Percentiles rank a stretch among this genome's conserved stretches.
Conservation (phyloP, 2,329 filamentous ascomycete genomes). For the Aspergillus aculeatinus region DNA sequence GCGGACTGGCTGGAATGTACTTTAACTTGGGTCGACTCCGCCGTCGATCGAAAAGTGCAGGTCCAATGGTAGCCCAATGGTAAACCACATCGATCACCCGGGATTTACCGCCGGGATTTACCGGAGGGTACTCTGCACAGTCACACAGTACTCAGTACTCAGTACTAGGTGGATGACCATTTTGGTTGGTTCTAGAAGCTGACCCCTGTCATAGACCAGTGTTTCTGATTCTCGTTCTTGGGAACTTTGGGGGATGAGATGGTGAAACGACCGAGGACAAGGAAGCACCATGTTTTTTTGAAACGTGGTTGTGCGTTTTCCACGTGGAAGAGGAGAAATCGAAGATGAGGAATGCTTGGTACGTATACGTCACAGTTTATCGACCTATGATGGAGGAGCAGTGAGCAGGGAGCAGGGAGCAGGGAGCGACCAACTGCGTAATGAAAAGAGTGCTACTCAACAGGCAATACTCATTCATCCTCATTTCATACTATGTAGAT, state of each 20-base stretch:
- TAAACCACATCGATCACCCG: not conserved
- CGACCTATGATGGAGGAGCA: too few species aligned
- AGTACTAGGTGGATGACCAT: too few species aligned
- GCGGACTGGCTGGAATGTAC: constrained; percentile 1
- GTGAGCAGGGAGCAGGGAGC: too few species aligned
- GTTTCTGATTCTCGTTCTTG: not conserved
- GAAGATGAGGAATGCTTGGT: not conserved
- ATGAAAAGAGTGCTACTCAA: too few species aligned
- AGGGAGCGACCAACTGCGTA: too few species aligned
- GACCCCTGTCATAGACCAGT: too few species aligned
- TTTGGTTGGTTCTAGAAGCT: too few species aligned
- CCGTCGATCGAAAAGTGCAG: constrained; percentile 2
- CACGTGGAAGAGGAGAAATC: not conserved
- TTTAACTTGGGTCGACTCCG: constrained; percentile 7
- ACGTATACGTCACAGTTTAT: not conserved
- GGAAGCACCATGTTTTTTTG: not conserved
- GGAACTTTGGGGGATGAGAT: not conserved
- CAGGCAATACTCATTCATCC: too few species aligned
- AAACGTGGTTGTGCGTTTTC: not conserved
- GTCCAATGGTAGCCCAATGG: not conserved
- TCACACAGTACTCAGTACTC: too few species aligned
- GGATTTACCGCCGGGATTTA: not conserved
- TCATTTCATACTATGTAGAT: too few species aligned
- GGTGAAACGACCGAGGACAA: not conserved
- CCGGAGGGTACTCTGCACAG: not conserved